These are phyloP conservation scores for Selaginella moellendorffii DNA, from an alignment of 75 land plant genomes.

Conservation along the genomic window DNA sequence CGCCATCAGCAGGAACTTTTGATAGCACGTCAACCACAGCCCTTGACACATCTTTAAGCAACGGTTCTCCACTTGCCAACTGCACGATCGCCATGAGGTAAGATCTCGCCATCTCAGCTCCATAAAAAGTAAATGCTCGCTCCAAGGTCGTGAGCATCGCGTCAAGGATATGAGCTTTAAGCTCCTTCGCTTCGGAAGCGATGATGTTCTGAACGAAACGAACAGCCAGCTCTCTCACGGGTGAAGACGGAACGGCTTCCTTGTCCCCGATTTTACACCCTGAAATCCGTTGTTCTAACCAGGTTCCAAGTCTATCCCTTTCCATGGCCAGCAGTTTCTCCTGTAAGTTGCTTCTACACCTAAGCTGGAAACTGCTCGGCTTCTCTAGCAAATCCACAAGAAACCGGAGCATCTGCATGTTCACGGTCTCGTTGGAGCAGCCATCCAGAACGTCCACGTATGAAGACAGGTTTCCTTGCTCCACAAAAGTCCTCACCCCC, in stretches of 20 bases:
- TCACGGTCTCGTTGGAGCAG: conserved; percentile 48
- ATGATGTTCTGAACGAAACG: conserved; percentile 41
- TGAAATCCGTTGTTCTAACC: conserved; percentile 66
- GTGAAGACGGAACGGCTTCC: conserved; percentile 25
- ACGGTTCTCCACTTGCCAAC: conserved; percentile 43
- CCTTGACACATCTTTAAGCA: conserved; percentile 36
- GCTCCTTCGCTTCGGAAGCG: conserved; percentile 6
- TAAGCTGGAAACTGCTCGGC: conserved; percentile 17
- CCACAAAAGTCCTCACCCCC: conserved; percentile 1
- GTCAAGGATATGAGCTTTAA: conserved; percentile 32
- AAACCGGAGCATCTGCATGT: conserved; percentile 53
- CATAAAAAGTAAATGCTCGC: conserved; percentile 43
- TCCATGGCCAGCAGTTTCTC: conserved; percentile 61
- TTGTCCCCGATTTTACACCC: conserved; percentile 22
- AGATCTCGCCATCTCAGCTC: conserved; percentile 39
- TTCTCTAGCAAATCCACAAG: conserved; percentile 43
- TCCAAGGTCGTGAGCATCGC: conserved; percentile 51
- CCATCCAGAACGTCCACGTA: conserved; percentile 50
- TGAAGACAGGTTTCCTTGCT: conserved; percentile 35
- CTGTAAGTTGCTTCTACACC: conserved; percentile 33
- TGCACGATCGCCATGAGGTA: conserved; percentile 64
- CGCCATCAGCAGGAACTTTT: conserved; percentile 41
- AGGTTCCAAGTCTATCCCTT: conserved; percentile 31
- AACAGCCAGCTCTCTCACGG: conserved; percentile 60
- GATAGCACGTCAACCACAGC: conserved; percentile 36